Evolutionary conservation across 2,329 filamentous ascomycete species (phyloP).

Genomic region (Dactylellina parvicollis): DNA sequence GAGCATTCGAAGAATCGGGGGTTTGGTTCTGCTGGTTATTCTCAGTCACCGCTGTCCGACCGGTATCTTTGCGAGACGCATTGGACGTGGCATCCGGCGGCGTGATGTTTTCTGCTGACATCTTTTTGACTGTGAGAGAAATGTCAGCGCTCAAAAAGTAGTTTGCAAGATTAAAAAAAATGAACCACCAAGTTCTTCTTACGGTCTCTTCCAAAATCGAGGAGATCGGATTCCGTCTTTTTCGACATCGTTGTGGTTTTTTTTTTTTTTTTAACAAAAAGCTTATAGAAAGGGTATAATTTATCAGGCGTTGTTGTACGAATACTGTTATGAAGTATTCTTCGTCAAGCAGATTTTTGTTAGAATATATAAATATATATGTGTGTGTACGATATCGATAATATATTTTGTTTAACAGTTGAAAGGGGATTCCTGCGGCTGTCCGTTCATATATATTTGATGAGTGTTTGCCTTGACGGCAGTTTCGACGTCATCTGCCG

Average conservation of each 20-base stretch:
- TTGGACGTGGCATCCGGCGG: constrained; percentile 28
- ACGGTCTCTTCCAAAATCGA: constrained; percentile 40
- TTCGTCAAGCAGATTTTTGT: too few species aligned
- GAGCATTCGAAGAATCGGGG: too few species aligned
- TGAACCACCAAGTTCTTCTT: neutral
- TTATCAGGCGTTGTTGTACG: neutral
- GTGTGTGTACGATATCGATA: too few species aligned
- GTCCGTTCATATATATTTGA: neutral
- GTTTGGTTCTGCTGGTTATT: neutral
- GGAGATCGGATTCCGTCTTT: constrained; percentile 18
- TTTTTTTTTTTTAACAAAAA: neutral
- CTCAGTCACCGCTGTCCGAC: neutral
- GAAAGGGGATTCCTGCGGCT: too few species aligned
- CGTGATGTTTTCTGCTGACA: constrained; percentile 41
- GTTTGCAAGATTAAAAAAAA: too few species aligned
- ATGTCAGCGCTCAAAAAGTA: too few species aligned
- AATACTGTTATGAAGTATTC: too few species aligned
- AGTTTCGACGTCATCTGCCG: constrained; percentile 42
- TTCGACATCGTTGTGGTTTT: constrained; percentile 13
- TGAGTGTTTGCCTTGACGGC: neutral
- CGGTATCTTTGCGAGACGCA: constrained; percentile 1
- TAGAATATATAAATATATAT: too few species aligned
- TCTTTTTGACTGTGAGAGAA: constrained; percentile 15
- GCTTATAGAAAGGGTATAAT: neutral
- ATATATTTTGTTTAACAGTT: too few species aligned